These are phyloP conservation scores for Trichoderma atrobrunneum DNA, from an alignment of 2,329 filamentous ascomycete genomes.

Conservation along the genomic window DNA sequence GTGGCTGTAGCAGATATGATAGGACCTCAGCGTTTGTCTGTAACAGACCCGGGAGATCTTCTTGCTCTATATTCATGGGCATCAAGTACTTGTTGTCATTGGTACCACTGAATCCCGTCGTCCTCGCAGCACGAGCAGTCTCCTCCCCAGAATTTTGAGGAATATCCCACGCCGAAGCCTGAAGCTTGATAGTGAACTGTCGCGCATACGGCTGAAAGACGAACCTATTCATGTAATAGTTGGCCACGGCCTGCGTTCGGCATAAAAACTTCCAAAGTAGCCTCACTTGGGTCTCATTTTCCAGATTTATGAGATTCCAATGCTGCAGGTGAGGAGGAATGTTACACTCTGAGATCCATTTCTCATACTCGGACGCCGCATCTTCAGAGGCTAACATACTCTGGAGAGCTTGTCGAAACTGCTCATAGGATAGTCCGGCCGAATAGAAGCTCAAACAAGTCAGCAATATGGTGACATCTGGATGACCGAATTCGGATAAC, in stretches of 20 bases:
- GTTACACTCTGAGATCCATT: slow-evolving; percentile 41
- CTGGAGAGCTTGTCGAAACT: slow-evolving; percentile 49
- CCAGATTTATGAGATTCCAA: slow-evolving; percentile 58
- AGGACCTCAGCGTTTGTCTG: slow-evolving; percentile 65
- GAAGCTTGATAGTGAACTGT: slow-evolving; percentile 61
- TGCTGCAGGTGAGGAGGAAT: slow-evolving; percentile 47
- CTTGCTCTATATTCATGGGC: slow-evolving; percentile 57
- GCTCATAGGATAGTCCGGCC: slow-evolving; percentile 47
- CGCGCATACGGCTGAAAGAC: slow-evolving; percentile 65
- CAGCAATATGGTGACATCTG: slow-evolving; percentile 62
- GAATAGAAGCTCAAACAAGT: slow-evolving; percentile 70
- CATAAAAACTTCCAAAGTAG: slow-evolving; percentile 51
- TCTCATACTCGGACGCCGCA: slow-evolving; percentile 54
- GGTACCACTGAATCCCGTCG: slow-evolving; percentile 70
- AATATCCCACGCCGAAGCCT: slow-evolving; percentile 67
- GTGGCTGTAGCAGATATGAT: slow-evolving; percentile 51
- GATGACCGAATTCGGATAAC: slow-evolving; percentile 65
- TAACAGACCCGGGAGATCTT: slow-evolving; percentile 53
- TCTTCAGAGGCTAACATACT: slow-evolving; percentile 53
- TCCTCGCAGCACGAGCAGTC: slow-evolving; percentile 32
- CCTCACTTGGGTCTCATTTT: slow-evolving; percentile 50
- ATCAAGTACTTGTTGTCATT: slow-evolving; percentile 62
- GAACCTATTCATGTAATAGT: slow-evolving; percentile 61
- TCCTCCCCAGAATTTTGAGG: slow-evolving; percentile 41
- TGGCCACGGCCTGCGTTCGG: slow-evolving; percentile 48